These are phyloP conservation scores for Myrica gale DNA, from an alignment of 306 rosid genomes.

Conservation along the genomic window DNA sequence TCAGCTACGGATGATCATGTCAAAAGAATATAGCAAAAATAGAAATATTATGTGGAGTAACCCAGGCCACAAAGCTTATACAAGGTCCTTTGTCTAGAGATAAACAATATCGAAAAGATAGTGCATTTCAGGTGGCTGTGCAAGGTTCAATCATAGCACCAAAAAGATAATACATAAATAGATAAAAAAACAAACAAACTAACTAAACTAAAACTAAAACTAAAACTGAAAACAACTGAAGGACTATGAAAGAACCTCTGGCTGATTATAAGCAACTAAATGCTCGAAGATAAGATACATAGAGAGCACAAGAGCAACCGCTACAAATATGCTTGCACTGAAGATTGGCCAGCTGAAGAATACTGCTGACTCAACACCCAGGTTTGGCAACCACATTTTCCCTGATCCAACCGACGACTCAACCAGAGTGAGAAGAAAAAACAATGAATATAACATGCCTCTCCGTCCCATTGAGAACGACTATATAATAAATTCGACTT, in stretches of 20 bases:
- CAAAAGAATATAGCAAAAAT: constrained; percentile 2
- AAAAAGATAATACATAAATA: too few species aligned
- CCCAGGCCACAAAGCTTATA: constrained; percentile 21
- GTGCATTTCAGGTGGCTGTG: background rate
- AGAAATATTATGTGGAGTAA: background rate
- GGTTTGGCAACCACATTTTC: constrained; percentile 51
- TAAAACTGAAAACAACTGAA: constrained; percentile 17
- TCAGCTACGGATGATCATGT: background rate
- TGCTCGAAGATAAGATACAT: constrained; percentile 87
- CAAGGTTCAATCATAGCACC: constrained; percentile 7
- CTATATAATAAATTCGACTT: constrained; percentile 15
- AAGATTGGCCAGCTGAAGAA: constrained; percentile 71
- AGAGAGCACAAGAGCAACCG: constrained; percentile 80
- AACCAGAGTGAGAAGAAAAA: constrained; percentile 50
- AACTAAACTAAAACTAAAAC: too few species aligned
- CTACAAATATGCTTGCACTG: constrained; percentile 81
- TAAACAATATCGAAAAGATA: constrained; percentile 4
- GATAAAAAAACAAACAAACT: too few species aligned
- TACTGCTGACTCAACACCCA: constrained; percentile 47
- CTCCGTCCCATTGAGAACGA: constrained; percentile 60
- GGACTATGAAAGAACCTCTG: constrained; percentile 61
- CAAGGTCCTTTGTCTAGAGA: background rate
- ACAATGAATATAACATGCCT: constrained; percentile 44
- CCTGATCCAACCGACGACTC: constrained; percentile 70
- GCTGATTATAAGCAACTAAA: constrained; percentile 90